Conservation (phyloP, 495 filamentous ascomycete species). For the Penicillium longicatenatum region DNA sequence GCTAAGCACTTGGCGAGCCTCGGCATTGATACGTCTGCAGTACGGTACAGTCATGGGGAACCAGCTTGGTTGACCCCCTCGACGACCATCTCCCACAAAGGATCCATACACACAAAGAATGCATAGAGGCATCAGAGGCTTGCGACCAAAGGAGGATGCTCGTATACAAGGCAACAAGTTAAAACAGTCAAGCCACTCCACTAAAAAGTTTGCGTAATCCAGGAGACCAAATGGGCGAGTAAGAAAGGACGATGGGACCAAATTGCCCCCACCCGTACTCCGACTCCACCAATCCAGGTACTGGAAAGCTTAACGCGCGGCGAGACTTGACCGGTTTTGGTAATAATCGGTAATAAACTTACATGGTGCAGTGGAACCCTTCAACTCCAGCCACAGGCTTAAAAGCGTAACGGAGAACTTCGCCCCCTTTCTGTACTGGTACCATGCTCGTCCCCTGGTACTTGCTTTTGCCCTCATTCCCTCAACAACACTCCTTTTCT, state of each 20-base stretch:
- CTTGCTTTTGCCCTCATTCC: slow-evolving; percentile 18
- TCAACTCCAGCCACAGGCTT: slow-evolving; percentile 2
- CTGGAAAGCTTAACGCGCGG: slow-evolving; percentile 13
- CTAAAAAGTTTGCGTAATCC: slow-evolving; percentile 1
- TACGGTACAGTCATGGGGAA: background rate
- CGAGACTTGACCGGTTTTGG: background rate
- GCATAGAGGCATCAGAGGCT: no score
- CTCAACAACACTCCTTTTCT: slow-evolving; percentile 9
- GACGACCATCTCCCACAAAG: no score
- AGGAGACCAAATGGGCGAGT: background rate
- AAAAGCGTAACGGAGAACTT: background rate
- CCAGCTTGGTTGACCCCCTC: no score
- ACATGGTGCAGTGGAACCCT: no score
- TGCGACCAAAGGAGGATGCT: background rate
- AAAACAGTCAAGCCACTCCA: background rate
- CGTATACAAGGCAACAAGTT: background rate
- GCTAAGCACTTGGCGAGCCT: slow-evolving; percentile 1
- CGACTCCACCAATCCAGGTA: slow-evolving; percentile 9
- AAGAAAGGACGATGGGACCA: no score
- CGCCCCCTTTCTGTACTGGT: slow-evolving; percentile 23
- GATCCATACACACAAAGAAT: no score
- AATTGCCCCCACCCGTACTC: slow-evolving; percentile 5
- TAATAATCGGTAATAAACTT: background rate
- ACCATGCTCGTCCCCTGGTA: slow-evolving; percentile 16
- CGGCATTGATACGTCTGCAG: background rate